Evolutionary conservation across 257 asterid species (phyloP), one percentile per base, ranked within the genome.

Genomic region (Rehmannia glutinosa): DNA sequence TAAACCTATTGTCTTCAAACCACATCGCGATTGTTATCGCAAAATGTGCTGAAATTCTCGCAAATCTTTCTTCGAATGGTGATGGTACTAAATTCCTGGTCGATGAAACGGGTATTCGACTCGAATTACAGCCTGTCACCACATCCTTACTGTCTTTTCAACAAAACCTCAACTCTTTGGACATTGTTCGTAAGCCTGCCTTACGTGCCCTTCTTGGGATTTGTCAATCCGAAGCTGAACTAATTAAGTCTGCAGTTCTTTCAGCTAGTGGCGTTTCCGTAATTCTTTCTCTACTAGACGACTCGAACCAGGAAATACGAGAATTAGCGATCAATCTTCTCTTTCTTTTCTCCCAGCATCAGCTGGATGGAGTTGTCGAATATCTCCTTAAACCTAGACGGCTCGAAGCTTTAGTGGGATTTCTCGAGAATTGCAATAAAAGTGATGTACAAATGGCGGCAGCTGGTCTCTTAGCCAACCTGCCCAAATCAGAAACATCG

Each of bases 331-430:
- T 86, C 54, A 83, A 81, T 39, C 78, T 83, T 35, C 79, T 81
- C 52, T 86, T 79, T 62, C 80, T 86, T 7, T 83, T 86, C 80
- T 83, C 89, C 17, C 89, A 86, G 50, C 92, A 86, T 17, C 89
- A 86, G 45, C 86, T 89, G 1, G 83, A 79, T 39, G 92, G 84
- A 8, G 83, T 86, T 4, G 92, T 86, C 1, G 92, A 83, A 68
- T 81, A 86, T 52, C 87, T 86, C 46, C 82, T 83, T 6, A 86
- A 55, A 69, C 89, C 92, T 10, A 75, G 89, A 64, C 68, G 92
- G 11, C 55, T 83, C 16, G 89, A 86, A 43, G 83, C 86, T 30
- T 68, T 86, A 16, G 84, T 86, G 1, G 86, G 87, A 7, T 81
- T 86, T 66, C 89, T 86, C 11, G 92, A 86, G 66, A 79, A 75